phyloP scores from a whole-genome alignment of 1,284 basidiomycete genomes.

The Neotropicomus parvogracilis region DNA sequence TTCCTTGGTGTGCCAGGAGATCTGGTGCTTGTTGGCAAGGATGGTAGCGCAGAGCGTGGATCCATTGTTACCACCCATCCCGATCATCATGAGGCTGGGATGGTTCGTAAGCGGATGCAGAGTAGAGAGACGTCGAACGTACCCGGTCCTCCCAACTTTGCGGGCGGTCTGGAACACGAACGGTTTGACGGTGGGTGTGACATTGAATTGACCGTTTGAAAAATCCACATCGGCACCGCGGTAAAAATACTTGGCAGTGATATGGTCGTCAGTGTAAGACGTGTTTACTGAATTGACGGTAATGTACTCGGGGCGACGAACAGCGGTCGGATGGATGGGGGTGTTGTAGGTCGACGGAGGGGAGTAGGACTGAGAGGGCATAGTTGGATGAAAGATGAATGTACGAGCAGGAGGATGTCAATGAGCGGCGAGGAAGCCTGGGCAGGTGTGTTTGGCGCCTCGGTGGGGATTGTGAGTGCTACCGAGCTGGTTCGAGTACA shows the following conservation, averaged over 20 bases:
- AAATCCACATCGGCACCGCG: slow-evolving; percentile 75
- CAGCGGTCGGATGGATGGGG: slow-evolving; percentile 83
- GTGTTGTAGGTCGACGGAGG: slow-evolving; percentile 63
- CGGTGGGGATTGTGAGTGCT: slow-evolving; percentile 75
- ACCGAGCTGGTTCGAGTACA: slow-evolving; percentile 85
- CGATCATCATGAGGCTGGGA: slow-evolving; percentile 90
- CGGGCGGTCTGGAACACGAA: slow-evolving; percentile 92
- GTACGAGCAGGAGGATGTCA: slow-evolving; percentile 40
- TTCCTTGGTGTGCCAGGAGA: slow-evolving; percentile 93
- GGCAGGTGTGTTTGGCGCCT: slow-evolving; percentile 69
- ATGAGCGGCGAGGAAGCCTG: slow-evolving; percentile 54
- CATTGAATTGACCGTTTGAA: slow-evolving; percentile 67
- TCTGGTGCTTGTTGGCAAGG: slow-evolving; percentile 94
- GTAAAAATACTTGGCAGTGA: slow-evolving; percentile 82
- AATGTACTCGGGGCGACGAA: slow-evolving; percentile 72
- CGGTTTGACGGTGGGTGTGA: slow-evolving; percentile 73
- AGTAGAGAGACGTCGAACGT: slow-evolving; percentile 30
- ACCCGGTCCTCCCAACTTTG: slow-evolving; percentile 92
- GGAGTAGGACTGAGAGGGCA: slow-evolving; percentile 49
- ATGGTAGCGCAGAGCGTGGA: slow-evolving; percentile 93
- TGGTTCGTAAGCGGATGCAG: slow-evolving; percentile 9
- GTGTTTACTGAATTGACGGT: slow-evolving; percentile 84
- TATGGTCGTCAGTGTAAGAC: slow-evolving; percentile 75
- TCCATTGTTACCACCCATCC: slow-evolving; percentile 97
- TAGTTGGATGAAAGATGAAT: slow-evolving; percentile 28